Conservation (phyloP, 345 rosid species). For the Brassica rapa region DNA sequence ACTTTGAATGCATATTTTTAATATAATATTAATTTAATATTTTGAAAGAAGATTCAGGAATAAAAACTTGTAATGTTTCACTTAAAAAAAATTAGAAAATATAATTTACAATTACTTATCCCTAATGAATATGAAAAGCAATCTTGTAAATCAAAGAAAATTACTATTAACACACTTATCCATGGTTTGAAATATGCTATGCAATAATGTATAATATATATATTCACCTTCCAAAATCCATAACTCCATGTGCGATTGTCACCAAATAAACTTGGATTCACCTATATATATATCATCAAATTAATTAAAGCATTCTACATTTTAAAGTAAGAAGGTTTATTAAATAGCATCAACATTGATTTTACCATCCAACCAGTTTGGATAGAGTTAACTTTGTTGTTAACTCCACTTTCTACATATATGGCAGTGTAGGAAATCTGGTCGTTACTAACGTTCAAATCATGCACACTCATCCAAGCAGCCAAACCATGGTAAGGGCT, state of each 20-base stretch:
- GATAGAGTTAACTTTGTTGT: neutral
- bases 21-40: no score
- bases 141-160: no score
- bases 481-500: neutral
- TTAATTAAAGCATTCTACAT: neutral
- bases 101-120: neutral
- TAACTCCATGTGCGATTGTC: constrained; percentile 23
- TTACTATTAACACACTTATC: neutral
- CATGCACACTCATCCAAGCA: constrained; percentile 9
- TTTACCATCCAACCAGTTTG: constrained; percentile 32
- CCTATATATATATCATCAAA: neutral
- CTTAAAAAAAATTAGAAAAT: no score
- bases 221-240: constrained; percentile 28
- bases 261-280: constrained; percentile 18
- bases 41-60: neutral
- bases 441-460: neutral
- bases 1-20: neutral
- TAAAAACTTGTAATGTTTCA: neutral
- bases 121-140: neutral
- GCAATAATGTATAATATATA: no score
- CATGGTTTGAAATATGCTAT: neutral
- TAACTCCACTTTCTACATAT: neutral
- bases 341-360: neutral
- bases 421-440: neutral
- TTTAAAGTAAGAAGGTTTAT: no score